Evolutionary conservation across 768 basidiomycete genomes (phyloP).

Genomic region (Termitomyces titanicus): DNA sequence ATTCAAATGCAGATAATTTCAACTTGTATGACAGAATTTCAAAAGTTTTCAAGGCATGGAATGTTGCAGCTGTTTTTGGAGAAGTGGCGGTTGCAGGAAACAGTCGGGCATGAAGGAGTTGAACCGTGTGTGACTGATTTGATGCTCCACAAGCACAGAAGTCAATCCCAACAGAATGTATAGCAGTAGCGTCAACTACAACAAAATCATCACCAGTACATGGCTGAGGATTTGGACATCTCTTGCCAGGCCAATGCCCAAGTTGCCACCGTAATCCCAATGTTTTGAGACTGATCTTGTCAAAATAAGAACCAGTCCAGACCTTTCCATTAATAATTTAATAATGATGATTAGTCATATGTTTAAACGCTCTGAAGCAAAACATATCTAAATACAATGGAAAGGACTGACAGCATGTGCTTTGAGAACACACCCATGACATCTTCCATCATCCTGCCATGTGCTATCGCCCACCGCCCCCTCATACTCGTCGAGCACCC

Average conservation of each 20-base stretch:
- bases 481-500: no score
- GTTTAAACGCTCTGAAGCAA: no score
- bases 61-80: conserved; percentile 5
- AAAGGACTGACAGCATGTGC: no score
- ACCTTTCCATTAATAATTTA: no score
- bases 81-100: conserved; percentile 28
- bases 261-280: conserved; percentile 26
- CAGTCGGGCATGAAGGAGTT: conserved; percentile 25
- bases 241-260: conserved; percentile 14
- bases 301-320: conserved; percentile 8
- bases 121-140: conserved; percentile 12
- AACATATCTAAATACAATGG: no score
- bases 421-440: no score
- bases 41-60: conserved; percentile 18
- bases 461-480: no score
- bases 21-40: conserved; percentile 19
- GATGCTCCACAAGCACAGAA: conserved; percentile 28
- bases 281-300: conserved; percentile 11
- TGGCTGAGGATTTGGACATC: conserved; percentile 10
- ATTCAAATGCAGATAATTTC: conserved; percentile 1
- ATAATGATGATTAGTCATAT: no score
- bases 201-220: conserved; percentile 22
- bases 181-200: conserved; percentile 25
- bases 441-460: no score
- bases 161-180: conserved; percentile 26